phyloP scores from a whole-genome alignment of 1,284 basidiomycete species.

The Microbotryum lychnidis-dioicae region DNA sequence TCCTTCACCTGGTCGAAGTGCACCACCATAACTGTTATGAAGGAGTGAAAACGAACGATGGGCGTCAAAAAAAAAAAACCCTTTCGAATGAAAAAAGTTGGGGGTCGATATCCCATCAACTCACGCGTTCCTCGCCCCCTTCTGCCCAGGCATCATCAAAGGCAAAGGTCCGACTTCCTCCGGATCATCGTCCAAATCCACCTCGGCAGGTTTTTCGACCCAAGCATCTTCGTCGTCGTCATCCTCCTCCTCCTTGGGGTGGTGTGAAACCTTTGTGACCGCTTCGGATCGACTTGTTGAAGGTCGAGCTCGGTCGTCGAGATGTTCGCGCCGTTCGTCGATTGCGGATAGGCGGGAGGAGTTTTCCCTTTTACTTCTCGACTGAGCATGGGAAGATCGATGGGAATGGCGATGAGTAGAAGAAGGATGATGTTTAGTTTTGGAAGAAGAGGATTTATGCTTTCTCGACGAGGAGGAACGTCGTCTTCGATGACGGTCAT shows the following conservation, averaged over 20 bases:
- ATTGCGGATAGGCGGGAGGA: constrained; percentile 2
- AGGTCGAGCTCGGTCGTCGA: constrained; percentile 17
- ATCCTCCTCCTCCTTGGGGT: constrained; percentile 39
- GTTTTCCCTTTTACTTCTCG: background rate
- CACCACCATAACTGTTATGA: constrained; percentile 54
- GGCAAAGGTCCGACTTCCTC: constrained; percentile 33
- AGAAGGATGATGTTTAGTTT: constrained; percentile 4
- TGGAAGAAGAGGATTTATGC: constrained; percentile 10
- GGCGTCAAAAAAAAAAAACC: too few relatives aligned
- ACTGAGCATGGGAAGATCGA: background rate
- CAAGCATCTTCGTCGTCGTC: constrained; percentile 59
- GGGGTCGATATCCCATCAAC: too few relatives aligned
- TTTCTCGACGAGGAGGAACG: constrained; percentile 31
- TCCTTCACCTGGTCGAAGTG: constrained; percentile 86
- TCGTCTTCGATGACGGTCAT: constrained; percentile 47
- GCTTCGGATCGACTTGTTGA: constrained; percentile 28
- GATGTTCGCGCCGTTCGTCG: constrained; percentile 19
- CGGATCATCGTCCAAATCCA: constrained; percentile 35
- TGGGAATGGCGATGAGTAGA: background rate
- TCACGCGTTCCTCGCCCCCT: constrained; percentile 28
- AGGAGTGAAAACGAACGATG: too few relatives aligned
- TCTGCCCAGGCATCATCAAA: constrained; percentile 11
- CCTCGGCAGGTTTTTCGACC: constrained; percentile 56
- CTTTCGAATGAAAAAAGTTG: too few relatives aligned
- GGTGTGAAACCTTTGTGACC: constrained; percentile 34